Percentiles rank a stretch among this genome's conserved stretches.
Conservation (phyloP, 1,139 yeast species). For the Candida sanyaensis region DNA sequence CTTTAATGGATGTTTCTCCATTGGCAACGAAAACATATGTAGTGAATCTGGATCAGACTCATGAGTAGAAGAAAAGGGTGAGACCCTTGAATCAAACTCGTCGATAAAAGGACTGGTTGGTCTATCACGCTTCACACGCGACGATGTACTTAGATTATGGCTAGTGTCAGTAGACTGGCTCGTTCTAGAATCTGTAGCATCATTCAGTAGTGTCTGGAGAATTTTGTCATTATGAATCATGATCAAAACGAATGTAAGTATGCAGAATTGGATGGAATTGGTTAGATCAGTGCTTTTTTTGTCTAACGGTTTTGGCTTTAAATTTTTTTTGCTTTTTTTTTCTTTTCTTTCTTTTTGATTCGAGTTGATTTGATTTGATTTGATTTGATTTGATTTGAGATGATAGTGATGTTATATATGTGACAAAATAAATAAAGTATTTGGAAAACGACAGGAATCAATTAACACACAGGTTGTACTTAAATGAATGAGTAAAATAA, state of each 20-base stretch:
- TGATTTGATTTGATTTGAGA: neutral
- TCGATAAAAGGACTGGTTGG: conserved; percentile 6
- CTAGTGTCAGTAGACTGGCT: neutral
- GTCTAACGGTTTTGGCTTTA: no score
- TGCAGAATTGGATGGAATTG: no score
- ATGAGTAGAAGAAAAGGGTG: neutral
- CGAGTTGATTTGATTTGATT: no score
- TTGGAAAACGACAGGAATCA: no score
- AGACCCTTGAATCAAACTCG: neutral
- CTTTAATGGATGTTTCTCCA: neutral
- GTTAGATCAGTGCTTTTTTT: no score
- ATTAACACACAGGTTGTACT: no score
- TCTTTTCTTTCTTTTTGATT: no score
- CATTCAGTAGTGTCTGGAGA: neutral
- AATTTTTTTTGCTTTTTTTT: no score
- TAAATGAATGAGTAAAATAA: neutral
- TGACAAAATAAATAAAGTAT: no score
- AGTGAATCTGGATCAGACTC: no score
- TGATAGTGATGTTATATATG: no score
- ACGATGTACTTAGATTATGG: neutral
- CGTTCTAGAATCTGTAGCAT: neutral
- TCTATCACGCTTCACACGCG: conserved; percentile 7
- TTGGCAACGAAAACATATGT: no score
- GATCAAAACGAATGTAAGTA: neutral
- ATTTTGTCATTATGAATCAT: conserved; percentile 2